phyloP scores from a whole-genome alignment of 2,329 filamentous ascomycete species.

The Westerdykella sp. region DNA sequence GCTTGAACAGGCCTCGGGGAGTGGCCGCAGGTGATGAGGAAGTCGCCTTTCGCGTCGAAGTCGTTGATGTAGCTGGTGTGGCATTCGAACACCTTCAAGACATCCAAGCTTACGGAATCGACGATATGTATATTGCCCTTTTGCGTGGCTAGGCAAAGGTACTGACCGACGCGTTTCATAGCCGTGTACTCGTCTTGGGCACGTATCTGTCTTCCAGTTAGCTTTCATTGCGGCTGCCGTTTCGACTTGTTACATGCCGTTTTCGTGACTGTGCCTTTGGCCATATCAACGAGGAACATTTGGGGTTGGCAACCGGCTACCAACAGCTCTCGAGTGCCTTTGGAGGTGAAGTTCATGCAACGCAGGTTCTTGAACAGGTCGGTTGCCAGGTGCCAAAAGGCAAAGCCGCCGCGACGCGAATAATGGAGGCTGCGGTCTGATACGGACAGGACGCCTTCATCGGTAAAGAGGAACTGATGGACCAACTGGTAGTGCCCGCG shows the following conservation, averaged over 20 bases:
- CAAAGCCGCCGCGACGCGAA: conserved; percentile 71
- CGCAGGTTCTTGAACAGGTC: conserved; percentile 68
- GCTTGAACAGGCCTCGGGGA: conserved; percentile 64
- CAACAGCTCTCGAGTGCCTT: conserved; percentile 74
- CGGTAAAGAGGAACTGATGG: conserved; percentile 83
- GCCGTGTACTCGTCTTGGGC: conserved; percentile 76
- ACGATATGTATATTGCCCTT: conserved; percentile 79
- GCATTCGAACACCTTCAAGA: conserved; percentile 84
- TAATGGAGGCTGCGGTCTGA: conserved; percentile 82
- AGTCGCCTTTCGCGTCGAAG: conserved; percentile 95
- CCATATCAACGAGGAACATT: conserved; percentile 72
- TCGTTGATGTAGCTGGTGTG: conserved; percentile 87
- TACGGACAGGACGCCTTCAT: conserved; percentile 82
- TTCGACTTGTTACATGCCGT: conserved; percentile 22
- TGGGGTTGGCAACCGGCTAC: conserved; percentile 79
- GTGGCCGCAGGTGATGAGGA: conserved; percentile 90
- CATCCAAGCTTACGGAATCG: conserved; percentile 68
- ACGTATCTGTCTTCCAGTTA: conserved; percentile 46
- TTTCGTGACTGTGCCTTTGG: conserved; percentile 45
- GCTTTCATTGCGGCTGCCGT: conserved; percentile 27
- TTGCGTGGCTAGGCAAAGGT: conserved; percentile 86
- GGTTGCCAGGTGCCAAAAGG: conserved; percentile 73
- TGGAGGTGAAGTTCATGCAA: conserved; percentile 94
- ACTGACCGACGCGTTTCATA: conserved; percentile 79
- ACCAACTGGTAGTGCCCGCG: conserved; percentile 68